Conservation (phyloP, 176 grass and related monocot genomes). For the Eragrostis curvula region DNA sequence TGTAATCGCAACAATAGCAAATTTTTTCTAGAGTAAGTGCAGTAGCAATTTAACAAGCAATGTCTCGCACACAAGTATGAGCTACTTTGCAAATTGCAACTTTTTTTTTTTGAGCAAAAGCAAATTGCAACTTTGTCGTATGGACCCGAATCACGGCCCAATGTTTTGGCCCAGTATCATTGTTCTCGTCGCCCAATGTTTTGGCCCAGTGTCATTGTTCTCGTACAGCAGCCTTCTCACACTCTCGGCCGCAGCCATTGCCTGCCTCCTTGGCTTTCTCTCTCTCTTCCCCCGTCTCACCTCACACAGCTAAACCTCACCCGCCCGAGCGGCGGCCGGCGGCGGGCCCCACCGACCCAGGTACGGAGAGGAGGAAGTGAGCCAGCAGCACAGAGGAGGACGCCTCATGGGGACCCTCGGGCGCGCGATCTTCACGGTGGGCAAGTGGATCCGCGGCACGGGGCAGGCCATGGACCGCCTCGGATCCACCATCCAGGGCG, state of each 20-base stretch:
- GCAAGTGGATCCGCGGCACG: slow-evolving; percentile 97
- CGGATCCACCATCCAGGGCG: slow-evolving; percentile 83
- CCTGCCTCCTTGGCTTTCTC: neutral
- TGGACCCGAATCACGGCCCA: neutral
- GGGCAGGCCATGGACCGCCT: slow-evolving; percentile 92
- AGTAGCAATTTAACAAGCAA: no score
- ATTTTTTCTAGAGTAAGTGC: no score
- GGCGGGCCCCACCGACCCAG: slow-evolving; percentile 16
- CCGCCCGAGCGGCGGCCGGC: slow-evolving; percentile 31
- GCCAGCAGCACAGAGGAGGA: neutral
- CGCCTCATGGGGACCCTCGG: slow-evolving; percentile 77
- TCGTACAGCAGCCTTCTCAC: neutral
- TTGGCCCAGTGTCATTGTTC: slow-evolving; percentile 2
- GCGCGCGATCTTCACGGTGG: slow-evolving; percentile 88
- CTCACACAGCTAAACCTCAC: slow-evolving; percentile 35
- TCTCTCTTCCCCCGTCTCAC: slow-evolving; percentile 23
- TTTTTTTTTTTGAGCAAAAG: no score
- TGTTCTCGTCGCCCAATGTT: neutral
- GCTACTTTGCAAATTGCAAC: no score
- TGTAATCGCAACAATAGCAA: no score
- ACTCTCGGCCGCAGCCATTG: slow-evolving; percentile 33
- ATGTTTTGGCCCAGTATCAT: neutral
- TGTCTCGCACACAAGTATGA: no score
- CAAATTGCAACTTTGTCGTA: neutral
- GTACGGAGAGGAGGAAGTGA: neutral